Evolutionary conservation across 371 early-diverging fungal species (phyloP).

Genomic region (Mortierella sp.): DNA sequence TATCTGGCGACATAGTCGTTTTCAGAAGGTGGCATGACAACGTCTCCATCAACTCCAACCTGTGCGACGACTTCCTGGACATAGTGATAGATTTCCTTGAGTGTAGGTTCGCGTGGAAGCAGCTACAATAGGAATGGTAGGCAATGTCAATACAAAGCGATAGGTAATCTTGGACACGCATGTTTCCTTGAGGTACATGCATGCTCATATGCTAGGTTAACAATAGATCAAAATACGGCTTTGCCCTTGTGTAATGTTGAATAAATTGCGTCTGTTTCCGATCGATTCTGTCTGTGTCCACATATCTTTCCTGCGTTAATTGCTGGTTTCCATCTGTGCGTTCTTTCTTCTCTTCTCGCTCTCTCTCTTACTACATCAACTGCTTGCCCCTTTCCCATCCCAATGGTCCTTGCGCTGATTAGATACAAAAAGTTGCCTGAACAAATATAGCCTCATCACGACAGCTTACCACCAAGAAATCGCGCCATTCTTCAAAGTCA

Average conservation of each 20-base stretch:
- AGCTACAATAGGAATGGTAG: conserved; percentile 17
- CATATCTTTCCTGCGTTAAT: not conserved
- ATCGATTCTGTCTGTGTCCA: not conserved
- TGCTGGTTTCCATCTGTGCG: conserved; percentile 1
- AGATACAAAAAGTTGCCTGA: too few relatives aligned
- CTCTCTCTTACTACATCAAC: not conserved
- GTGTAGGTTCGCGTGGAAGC: conserved; percentile 62
- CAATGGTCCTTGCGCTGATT: too few relatives aligned
- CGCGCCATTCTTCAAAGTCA: conserved; percentile 81
- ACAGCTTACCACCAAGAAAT: conserved; percentile 75
- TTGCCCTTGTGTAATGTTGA: too few relatives aligned
- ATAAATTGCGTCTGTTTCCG: not conserved
- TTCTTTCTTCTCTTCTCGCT: not conserved
- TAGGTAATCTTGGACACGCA: too few relatives aligned
- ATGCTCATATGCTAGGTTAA: too few relatives aligned
- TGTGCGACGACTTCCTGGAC: conserved; percentile 67
- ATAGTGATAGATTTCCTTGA: conserved; percentile 71
- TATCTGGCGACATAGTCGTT: conserved; percentile 63
- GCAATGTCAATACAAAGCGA: too few relatives aligned
- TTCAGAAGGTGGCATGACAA: conserved; percentile 64
- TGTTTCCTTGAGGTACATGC: too few relatives aligned
- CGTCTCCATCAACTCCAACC: conserved; percentile 70
- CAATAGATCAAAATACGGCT: too few relatives aligned
- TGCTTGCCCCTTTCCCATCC: too few relatives aligned
- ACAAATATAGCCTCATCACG: too few relatives aligned